These are phyloP conservation scores for Podaxis rugospora DNA, from an alignment of 768 basidiomycete species.

Conservation along the genomic window DNA sequence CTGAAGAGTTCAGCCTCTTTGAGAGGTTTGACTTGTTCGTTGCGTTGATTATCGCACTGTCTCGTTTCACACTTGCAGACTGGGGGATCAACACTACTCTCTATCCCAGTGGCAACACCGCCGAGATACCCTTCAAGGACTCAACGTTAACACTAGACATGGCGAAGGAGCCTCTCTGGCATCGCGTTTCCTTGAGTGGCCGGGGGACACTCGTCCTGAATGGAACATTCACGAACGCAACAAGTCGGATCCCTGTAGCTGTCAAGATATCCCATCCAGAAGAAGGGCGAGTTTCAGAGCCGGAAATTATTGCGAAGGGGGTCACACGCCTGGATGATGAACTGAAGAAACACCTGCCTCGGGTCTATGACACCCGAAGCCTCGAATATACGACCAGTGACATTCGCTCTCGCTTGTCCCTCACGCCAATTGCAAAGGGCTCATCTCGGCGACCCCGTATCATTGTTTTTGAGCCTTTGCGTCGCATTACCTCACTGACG, in stretches of 20 bases:
- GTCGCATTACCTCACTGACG: not conserved
- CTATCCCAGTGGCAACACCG: not conserved
- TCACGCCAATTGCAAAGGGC: not conserved
- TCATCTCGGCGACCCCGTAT: not conserved
- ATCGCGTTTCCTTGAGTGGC: not conserved
- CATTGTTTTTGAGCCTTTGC: not conserved
- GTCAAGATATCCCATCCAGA: not conserved
- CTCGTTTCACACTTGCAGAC: not conserved
- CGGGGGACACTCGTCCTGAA: not conserved
- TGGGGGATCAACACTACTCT: not conserved
- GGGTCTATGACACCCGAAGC: not conserved
- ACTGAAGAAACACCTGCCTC: not conserved
- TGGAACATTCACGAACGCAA: not conserved
- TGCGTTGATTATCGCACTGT: not conserved
- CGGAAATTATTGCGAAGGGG: not conserved
- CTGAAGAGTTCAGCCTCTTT: not conserved
- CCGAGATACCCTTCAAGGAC: not conserved
- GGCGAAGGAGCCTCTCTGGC: not conserved
- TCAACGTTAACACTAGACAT: not conserved
- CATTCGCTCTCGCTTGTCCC: not conserved
- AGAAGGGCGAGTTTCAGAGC: not conserved
- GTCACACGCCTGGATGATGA: not conserved
- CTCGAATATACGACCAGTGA: not conserved
- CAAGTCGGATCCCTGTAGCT: not conserved
- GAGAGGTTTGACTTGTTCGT: not conserved